Conservation (phyloP, 805 yeast species). For the Blastobotrys terrestris region DNA sequence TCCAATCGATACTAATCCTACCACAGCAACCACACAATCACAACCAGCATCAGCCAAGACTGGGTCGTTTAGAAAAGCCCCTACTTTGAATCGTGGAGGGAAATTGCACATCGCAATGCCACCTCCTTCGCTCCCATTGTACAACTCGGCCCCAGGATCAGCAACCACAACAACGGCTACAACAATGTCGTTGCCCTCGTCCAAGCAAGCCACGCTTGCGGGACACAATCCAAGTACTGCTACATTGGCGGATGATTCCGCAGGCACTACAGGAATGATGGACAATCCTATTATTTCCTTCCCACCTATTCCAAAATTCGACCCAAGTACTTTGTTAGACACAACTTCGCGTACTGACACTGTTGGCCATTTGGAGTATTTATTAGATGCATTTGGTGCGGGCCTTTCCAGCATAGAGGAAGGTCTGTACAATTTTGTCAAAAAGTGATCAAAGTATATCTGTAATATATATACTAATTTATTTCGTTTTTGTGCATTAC, state of each 20-base stretch:
- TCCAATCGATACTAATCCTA: constrained; percentile 1
- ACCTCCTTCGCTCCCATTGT: constrained; percentile 9
- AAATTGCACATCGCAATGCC: constrained; percentile 11
- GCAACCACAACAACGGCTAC: neutral
- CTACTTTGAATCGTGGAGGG: constrained; percentile 6
- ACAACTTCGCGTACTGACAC: constrained; percentile 31
- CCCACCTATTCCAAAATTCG: constrained; percentile 29
- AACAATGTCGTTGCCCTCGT: neutral
- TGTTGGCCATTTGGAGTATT: constrained; percentile 27
- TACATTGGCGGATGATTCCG: neutral
- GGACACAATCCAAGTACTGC: neutral
- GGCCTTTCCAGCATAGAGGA: constrained; percentile 19
- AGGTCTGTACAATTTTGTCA: constrained; percentile 7
- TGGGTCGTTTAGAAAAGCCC: constrained; percentile 1
- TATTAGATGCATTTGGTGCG: constrained; percentile 27
- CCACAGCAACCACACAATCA: constrained; percentile 23
- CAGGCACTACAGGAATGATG: neutral
- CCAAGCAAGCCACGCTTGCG: constrained; percentile 1
- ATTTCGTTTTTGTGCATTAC: neutral
- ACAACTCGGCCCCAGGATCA: neutral
- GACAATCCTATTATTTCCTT: constrained; percentile 4
- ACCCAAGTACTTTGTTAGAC: constrained; percentile 33
- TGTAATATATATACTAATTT: neutral
- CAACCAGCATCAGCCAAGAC: constrained; percentile 19
- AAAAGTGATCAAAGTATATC: neutral